Conservation (phyloP, 1,139 yeast genomes). For the Candida glucosophila region DNA sequence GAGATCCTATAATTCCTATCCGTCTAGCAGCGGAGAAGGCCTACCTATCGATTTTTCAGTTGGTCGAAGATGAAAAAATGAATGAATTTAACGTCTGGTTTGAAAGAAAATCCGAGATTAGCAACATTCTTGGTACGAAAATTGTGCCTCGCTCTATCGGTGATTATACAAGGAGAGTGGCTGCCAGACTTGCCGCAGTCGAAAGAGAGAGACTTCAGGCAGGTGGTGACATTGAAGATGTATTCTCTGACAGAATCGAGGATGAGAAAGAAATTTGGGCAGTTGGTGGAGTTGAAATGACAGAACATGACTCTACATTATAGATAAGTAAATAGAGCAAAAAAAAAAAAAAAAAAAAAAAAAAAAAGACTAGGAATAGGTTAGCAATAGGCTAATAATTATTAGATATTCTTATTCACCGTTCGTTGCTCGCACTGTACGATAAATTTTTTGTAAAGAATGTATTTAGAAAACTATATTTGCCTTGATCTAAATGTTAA, state of each 20-base stretch:
- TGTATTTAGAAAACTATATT: no score
- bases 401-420: no score
- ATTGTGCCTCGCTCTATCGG: conserved; percentile 67
- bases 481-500: no score
- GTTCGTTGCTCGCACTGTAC: no score
- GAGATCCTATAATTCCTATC: conserved; percentile 83
- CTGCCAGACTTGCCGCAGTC: conserved; percentile 67
- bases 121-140: conserved; percentile 36
- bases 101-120: conserved; percentile 11
- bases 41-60: conserved; percentile 59
- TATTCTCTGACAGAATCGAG: conserved; percentile 78
- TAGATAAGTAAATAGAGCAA: no score
- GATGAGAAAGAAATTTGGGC: conserved; percentile 88
- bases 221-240: conserved; percentile 85
- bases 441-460: no score
- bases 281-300: conserved; percentile 55
- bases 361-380: no score
- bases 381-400: no score
- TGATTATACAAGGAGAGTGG: conserved; percentile 87
- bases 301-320: no score
- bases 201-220: conserved; percentile 82
- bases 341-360: no score
- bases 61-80: conserved; percentile 65
- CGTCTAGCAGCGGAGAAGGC: conserved; percentile 94
- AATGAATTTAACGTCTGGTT: conserved; percentile 56